phyloP scores from a whole-genome alignment of 805 yeast species.

The Candida odintsovae region DNA sequence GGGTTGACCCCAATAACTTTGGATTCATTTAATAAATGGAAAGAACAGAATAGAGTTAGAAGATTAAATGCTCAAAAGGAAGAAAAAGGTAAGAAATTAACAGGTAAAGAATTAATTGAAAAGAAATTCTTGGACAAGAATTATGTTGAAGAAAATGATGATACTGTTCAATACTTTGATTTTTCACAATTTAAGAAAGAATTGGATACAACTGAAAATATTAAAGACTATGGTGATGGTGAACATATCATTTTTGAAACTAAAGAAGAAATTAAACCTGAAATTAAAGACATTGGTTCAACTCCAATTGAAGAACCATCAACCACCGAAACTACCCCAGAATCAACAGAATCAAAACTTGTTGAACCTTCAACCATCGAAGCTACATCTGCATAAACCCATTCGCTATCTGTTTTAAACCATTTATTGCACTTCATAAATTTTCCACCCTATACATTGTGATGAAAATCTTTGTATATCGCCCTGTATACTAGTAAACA shows the following conservation, averaged over 20 bases:
- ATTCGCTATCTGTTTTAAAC: constrained; percentile 1
- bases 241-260: constrained; percentile 27
- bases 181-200: constrained; percentile 35
- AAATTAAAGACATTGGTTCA: not conserved
- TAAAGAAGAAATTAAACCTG: constrained; percentile 12
- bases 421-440: not conserved
- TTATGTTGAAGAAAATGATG: constrained; percentile 44
- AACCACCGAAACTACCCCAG: not conserved
- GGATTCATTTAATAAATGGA: constrained; percentile 81
- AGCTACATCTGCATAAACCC: not conserved
- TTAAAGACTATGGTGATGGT: constrained; percentile 13
- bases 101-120: constrained; percentile 67
- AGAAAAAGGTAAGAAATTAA: constrained; percentile 40
- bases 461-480: constrained; percentile 19
- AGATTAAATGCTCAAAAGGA: constrained; percentile 39
- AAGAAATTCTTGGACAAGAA: constrained; percentile 54
- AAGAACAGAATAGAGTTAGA: constrained; percentile 56
- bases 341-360: not conserved
- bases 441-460: constrained; percentile 15
- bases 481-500: not conserved
- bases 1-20: constrained; percentile 82
- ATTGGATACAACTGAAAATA: constrained; percentile 12
- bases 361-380: not conserved
- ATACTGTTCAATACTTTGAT: constrained; percentile 34
- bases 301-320: not conserved